Conservation (phyloP, 306 rosid genomes). For the Vachellia pachyceras region DNA sequence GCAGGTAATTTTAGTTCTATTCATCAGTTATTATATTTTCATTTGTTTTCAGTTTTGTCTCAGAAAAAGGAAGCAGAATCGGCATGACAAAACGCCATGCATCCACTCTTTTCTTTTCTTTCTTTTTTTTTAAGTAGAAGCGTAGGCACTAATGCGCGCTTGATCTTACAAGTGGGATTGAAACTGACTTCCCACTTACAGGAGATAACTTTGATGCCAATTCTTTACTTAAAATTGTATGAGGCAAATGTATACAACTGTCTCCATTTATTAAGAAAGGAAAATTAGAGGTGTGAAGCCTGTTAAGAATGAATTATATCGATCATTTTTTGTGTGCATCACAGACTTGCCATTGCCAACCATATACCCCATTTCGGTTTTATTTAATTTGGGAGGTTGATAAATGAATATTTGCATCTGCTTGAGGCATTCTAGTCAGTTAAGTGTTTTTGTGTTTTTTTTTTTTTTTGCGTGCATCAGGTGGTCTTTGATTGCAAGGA, state of each 20-base stretch:
- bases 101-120: too few species aligned
- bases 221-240: conserved; percentile 12
- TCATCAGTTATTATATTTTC: neutral
- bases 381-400: neutral
- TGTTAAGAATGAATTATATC: too few species aligned
- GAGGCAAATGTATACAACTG: neutral
- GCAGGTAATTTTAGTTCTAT: conserved; percentile 55
- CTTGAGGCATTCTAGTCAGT: neutral
- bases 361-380: neutral
- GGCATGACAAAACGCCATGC: conserved; percentile 30
- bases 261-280: conserved; percentile 23
- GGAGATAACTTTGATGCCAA: neutral
- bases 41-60: neutral
- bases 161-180: too few species aligned
- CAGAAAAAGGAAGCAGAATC: conserved; percentile 28
- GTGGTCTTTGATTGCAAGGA: conserved; percentile 87
- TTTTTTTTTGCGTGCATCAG: conserved; percentile 42
- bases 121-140: too few species aligned
- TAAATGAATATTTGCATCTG: neutral
- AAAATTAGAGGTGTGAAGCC: too few species aligned
- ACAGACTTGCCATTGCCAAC: conserved; percentile 21
- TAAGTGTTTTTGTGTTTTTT: too few species aligned
- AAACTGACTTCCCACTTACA: too few species aligned
- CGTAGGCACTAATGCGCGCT: too few species aligned
- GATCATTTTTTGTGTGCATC: conserved; percentile 31